Conservation (phyloP, 2,329 filamentous ascomycete species). For the Colletotrichum endophyticum region DNA sequence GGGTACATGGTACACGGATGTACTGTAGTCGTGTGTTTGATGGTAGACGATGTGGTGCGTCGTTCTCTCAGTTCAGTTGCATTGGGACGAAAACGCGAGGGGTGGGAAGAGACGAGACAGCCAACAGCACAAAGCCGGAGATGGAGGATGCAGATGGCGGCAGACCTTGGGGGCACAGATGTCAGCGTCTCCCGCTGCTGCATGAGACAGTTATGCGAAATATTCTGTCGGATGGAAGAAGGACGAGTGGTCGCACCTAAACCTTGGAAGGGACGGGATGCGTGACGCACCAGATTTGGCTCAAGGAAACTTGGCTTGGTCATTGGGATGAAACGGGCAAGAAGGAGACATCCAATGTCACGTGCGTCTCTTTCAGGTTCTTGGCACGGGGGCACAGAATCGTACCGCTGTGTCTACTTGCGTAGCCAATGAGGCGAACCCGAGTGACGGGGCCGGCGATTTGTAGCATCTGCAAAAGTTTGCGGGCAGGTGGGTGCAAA, state of each 20-base stretch:
- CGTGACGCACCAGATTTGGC: neutral
- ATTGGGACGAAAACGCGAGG: neutral
- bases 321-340: neutral
- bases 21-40: neutral
- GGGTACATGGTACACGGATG: neutral
- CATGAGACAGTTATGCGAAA: neutral
- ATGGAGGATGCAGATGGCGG: neutral
- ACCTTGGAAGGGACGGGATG: neutral
- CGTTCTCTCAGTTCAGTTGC: neutral
- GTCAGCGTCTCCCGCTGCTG: neutral
- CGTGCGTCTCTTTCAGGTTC: neutral
- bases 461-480: neutral
- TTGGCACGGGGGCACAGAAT: neutral
- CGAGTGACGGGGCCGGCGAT: neutral
- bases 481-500: neutral
- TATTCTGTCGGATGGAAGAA: neutral
- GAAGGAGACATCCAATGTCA: neutral
- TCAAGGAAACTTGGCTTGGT: neutral
- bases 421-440: neutral
- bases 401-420: neutral
- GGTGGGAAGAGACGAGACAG: neutral
- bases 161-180: neutral
- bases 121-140: neutral
- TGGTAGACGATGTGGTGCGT: neutral
- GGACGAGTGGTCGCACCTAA: neutral